A percentile compares a stretch with the other conserved stretches of the same genome.
Conservation (phyloP, 2,329 filamentous ascomycete genomes). For the Fusarium denticulatum region DNA sequence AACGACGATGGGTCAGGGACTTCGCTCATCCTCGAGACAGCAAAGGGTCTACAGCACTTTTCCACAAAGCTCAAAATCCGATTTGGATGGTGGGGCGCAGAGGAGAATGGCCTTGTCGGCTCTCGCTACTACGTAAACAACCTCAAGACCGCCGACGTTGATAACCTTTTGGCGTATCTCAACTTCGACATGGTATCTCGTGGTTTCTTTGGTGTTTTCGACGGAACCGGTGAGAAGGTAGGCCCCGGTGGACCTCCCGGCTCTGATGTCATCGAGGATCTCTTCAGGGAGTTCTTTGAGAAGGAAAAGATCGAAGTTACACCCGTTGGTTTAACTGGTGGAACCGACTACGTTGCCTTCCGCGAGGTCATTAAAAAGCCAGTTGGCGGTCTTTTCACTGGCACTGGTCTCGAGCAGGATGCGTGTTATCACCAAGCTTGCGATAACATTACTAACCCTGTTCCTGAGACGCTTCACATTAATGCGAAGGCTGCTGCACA, state of each 20-base stretch:
- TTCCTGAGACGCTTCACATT: conserved; percentile 47
- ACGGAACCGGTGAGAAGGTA: conserved; percentile 49
- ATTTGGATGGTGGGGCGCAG: conserved; percentile 58
- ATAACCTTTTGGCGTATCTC: conserved; percentile 51
- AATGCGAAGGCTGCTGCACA: conserved; percentile 58
- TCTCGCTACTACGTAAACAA: conserved; percentile 51
- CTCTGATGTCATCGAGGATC: conserved; percentile 47
- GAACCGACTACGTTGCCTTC: conserved; percentile 71
- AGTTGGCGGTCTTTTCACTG: conserved; percentile 67
- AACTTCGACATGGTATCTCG: conserved; percentile 55
- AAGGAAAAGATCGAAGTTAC: conserved; percentile 47
- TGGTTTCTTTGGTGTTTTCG: conserved; percentile 50
- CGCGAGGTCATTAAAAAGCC: conserved; percentile 62
- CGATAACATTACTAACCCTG: conserved; percentile 52
- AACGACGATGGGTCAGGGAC: conserved; percentile 59
- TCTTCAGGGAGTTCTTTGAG: conserved; percentile 48
- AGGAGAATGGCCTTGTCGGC: conserved; percentile 54
- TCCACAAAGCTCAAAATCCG: conserved; percentile 51
- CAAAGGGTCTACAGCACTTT: conserved; percentile 50
- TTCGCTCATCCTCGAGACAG: conserved; percentile 53
- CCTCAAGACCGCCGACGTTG: conserved; percentile 45
- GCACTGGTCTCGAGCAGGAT: conserved; percentile 46
- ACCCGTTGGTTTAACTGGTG: conserved; percentile 50
- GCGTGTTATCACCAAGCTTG: conserved; percentile 50
- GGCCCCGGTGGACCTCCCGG: conserved; percentile 50